Evolutionary conservation across 768 basidiomycete genomes (phyloP).

Genomic region (Boletus huronensis): DNA sequence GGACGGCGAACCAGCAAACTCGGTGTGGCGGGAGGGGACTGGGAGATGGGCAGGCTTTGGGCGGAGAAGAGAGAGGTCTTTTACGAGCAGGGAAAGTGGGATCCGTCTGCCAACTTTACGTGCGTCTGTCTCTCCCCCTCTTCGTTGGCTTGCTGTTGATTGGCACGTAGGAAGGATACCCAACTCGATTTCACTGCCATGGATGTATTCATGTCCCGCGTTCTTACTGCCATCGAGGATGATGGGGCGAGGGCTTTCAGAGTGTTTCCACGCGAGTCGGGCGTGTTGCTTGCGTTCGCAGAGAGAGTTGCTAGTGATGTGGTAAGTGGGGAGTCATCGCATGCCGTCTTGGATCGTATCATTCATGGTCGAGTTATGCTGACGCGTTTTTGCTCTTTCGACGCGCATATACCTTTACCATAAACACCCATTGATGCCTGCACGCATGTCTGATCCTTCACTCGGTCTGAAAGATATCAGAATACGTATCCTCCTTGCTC

Average conservation of each 20-base stretch:
- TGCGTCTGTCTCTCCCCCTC: constrained; percentile 32
- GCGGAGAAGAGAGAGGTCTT: constrained; percentile 94
- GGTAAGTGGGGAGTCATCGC: constrained; percentile 39
- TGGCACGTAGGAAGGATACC: constrained; percentile 42
- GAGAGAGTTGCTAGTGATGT: constrained; percentile 86
- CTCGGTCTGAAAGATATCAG: constrained; percentile 58
- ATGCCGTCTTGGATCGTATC: neutral
- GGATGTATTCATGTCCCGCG: constrained; percentile 80
- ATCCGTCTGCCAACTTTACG: constrained; percentile 80
- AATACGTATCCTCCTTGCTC: constrained; percentile 80
- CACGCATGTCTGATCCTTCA: neutral
- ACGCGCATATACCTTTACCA: neutral
- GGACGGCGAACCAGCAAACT: constrained; percentile 9
- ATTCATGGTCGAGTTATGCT: neutral
- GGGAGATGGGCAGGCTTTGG: constrained; percentile 96
- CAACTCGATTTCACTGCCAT: constrained; percentile 86
- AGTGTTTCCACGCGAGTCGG: constrained; percentile 79
- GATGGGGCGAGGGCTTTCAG: constrained; percentile 80
- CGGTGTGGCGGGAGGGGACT: constrained; percentile 40
- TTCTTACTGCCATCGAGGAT: constrained; percentile 60
- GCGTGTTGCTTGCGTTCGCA: constrained; percentile 77
- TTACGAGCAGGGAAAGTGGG: constrained; percentile 79
- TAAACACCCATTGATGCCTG: neutral
- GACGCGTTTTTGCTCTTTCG: neutral
- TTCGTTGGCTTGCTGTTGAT: neutral